phyloP scores from a whole-genome alignment of 768 basidiomycete genomes.

The Hemileccinum impolitum region DNA sequence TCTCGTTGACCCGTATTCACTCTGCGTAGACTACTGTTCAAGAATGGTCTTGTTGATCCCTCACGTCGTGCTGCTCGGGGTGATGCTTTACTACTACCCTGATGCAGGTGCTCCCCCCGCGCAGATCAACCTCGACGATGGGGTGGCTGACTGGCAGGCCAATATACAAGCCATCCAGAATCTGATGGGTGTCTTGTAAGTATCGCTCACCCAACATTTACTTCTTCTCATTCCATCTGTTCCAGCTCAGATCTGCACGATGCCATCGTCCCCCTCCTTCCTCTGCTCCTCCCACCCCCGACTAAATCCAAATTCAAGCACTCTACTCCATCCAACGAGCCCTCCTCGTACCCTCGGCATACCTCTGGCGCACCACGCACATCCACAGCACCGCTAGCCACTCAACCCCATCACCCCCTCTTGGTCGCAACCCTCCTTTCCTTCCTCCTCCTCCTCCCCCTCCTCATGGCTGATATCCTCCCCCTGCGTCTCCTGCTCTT shows the following conservation, averaged over 20 bases:
- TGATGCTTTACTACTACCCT: conserved; percentile 68
- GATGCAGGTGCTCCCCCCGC: conserved; percentile 27
- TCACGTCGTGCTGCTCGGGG: conserved; percentile 53
- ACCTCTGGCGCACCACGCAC: neutral
- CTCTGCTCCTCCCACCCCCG: conserved; percentile 44
- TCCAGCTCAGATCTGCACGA: conserved; percentile 62
- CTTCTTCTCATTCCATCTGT: neutral
- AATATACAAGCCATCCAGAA: conserved; percentile 91
- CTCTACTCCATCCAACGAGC: conserved; percentile 1
- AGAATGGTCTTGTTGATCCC: conserved; percentile 69
- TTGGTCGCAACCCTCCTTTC: conserved; percentile 37
- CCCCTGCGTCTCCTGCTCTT: conserved; percentile 50
- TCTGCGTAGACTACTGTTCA: conserved; percentile 66
- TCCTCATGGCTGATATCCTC: conserved; percentile 39
- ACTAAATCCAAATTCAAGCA: conserved; percentile 43
- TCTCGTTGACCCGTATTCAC: neutral
- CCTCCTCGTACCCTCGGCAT: conserved; percentile 14
- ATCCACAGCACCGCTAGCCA: neutral
- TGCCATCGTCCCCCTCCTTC: conserved; percentile 45
- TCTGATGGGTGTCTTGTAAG: conserved; percentile 81
- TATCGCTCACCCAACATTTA: neutral
- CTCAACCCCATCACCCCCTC: conserved; percentile 31
- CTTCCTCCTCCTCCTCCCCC: conserved; percentile 41
- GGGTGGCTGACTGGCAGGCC: conserved; percentile 76
- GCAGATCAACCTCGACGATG: conserved; percentile 49